Percentiles rank a stretch among this genome's conserved stretches.
Evolutionary conservation across 139 green algal species (phyloP).

Genomic region (Chlamydomonas incerta): DNA sequence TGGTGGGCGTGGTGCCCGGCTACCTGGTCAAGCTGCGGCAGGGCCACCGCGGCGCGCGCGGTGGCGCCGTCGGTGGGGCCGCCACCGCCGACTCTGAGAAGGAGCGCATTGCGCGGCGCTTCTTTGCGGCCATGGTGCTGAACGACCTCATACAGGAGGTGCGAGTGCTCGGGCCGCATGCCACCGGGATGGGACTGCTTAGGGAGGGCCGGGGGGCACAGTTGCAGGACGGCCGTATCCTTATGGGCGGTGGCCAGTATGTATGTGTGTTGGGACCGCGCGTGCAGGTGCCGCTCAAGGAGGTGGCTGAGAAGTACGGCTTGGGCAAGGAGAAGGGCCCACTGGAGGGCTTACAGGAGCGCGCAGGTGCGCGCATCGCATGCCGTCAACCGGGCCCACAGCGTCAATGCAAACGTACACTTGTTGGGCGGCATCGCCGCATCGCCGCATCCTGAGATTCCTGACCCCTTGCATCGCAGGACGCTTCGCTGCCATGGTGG

Average conservation of each 20-base stretch:
- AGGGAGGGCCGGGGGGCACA: too few species aligned
- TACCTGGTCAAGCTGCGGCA: constrained; percentile 56
- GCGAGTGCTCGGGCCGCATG: constrained; percentile 49
- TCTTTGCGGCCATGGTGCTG: constrained; percentile 82
- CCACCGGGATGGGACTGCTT: too few species aligned
- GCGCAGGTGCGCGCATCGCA: constrained; percentile 1
- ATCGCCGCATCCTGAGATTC: too few species aligned
- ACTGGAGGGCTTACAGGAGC: constrained; percentile 56
- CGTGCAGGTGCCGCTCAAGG: constrained; percentile 56
- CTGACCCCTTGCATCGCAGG: not conserved
- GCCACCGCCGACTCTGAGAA: not conserved
- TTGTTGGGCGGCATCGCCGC: too few species aligned
- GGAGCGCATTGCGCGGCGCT: constrained; percentile 63
- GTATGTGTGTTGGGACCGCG: too few species aligned
- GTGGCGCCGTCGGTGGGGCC: not conserved
- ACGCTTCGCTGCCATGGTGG: constrained; percentile 77
- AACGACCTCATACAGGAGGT: constrained; percentile 81
- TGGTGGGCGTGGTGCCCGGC: constrained; percentile 60
- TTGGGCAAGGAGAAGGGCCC: constrained; percentile 47
- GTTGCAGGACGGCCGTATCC: too few species aligned
- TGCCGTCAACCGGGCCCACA: too few species aligned
- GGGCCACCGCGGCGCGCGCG: constrained; percentile 11
- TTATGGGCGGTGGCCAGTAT: too few species aligned
- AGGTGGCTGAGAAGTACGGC: constrained; percentile 69
- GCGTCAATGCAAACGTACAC: too few species aligned